Base-by-base conservation (phyloP, 2,329 filamentous ascomycete species). In the Tolypocladium ophioglossoides region DNA sequence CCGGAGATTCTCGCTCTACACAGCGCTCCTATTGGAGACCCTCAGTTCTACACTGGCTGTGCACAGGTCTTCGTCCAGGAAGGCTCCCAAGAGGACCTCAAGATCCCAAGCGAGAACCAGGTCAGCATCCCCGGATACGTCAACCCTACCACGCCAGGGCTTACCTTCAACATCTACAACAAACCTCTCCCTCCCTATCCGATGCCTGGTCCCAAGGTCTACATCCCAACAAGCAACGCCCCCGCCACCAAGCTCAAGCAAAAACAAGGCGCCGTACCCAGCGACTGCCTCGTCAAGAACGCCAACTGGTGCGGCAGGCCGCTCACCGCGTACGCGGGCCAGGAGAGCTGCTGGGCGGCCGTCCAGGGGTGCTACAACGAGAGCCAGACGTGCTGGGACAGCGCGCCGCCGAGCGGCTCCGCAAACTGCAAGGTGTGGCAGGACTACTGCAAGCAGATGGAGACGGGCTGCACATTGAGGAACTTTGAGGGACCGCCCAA, bases 21-120 rank as follows among this genome's bases (percentile, higher is more conserved):
- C 61, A 72, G 81, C 50, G 84, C 82, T 10, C 69, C 76, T 56
- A 69, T 74, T 34, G 72, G 70, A 10, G 77, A 85, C 55, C 82
- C 87, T n/a, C 86, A 91, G 67, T 87, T 87, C 70, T 91, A 87
- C 66, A 72, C 79, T 52, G 83, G 84, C 52, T 91, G 87, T 66
- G 85, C 84, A 1, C 87, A 91, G 68, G 74, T 90, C 58, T 86
- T 80, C 64, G 68, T 91, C 50, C 63, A 80, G 53, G 66, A 66
- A 54, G 68, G 64, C 34, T 76, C 76, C 49, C 65, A 68, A 1
- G 77, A 73, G 8, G 67, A 72, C 51, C 70, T 80, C 0, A 66
- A 74, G 16, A 55, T 61, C 38, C 58, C 59, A n/a, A 20, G 27
- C 22, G 54, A 37, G 22, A 14, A 40, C 20, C 22, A 40, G 34